A percentile compares a stretch with the other conserved stretches of the same genome.
These are phyloP conservation scores for Abrus precatorius DNA, from an alignment of 306 rosid genomes.

Conservation along the genomic window DNA sequence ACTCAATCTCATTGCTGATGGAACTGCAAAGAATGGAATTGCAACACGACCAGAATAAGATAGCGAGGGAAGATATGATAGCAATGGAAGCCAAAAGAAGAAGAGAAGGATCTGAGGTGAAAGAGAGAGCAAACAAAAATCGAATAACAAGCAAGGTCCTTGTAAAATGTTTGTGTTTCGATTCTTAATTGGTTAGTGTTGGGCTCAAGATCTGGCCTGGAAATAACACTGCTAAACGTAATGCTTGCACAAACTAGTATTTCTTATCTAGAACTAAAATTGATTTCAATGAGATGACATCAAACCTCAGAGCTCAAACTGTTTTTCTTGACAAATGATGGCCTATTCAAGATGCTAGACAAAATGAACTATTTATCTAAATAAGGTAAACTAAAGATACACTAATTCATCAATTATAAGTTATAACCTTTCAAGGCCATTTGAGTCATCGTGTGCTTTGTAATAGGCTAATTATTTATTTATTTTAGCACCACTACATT, in stretches of 20 bases:
- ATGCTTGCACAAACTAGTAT: not conserved
- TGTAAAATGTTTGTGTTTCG: slow-evolving; percentile 65
- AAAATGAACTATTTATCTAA: not conserved
- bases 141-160: slow-evolving; percentile 58
- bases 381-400: not conserved
- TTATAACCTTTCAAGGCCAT: not conserved
- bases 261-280: slow-evolving; percentile 10
- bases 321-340: slow-evolving; percentile 3
- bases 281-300: not conserved
- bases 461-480: not conserved
- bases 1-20: slow-evolving; percentile 26
- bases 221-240: slow-evolving; percentile 5
- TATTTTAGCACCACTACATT: not conserved
- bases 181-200: slow-evolving; percentile 46
- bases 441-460: not conserved
- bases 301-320: slow-evolving; percentile 21
- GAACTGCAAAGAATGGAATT: slow-evolving; percentile 50
- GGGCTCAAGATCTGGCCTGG: not conserved
- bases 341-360: not conserved
- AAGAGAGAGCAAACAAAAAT: slow-evolving; percentile 57
- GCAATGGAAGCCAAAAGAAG: slow-evolving; percentile 63
- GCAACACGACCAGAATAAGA: slow-evolving; percentile 54
- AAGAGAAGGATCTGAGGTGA: slow-evolving; percentile 60
- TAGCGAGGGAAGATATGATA: slow-evolving; percentile 47
- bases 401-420: not conserved